Conservation (phyloP, 805 yeast species). For the Huiozyma naganishii region DNA sequence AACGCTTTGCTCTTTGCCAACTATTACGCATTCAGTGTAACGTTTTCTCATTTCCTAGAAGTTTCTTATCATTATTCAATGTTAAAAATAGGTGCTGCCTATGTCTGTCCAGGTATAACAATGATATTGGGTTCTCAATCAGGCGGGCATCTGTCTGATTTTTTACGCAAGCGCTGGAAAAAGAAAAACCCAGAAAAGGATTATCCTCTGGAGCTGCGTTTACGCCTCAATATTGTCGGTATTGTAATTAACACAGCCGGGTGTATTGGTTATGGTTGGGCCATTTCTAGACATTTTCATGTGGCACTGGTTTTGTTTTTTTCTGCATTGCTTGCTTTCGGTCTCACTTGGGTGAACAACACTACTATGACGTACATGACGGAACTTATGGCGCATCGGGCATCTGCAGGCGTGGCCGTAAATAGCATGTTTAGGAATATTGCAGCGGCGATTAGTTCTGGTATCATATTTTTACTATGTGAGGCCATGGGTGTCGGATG, state of each 20-base stretch:
- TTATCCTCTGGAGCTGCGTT: constrained; percentile 36
- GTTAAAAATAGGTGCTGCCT: constrained; percentile 34
- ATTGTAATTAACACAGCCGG: constrained; percentile 34
- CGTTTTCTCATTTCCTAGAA: constrained; percentile 34
- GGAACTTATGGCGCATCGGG: constrained; percentile 38
- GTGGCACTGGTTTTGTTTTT: constrained; percentile 34
- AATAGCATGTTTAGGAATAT: constrained; percentile 42
- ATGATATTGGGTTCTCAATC: constrained; percentile 38
- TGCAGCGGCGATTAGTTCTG: constrained; percentile 45
- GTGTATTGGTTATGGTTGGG: constrained; percentile 44
- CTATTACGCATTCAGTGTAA: constrained; percentile 43
- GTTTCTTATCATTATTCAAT: constrained; percentile 29
- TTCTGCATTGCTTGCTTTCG: constrained; percentile 39
- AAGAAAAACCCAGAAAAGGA: constrained; percentile 21
- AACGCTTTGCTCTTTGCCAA: constrained; percentile 44
- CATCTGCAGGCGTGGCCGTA: constrained; percentile 44
- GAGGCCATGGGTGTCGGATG: constrained; percentile 38
- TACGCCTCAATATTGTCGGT: constrained; percentile 36
- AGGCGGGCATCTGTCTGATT: constrained; percentile 41
- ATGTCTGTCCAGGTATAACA: constrained; percentile 43
- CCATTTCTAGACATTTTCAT: constrained; percentile 31
- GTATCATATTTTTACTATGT: constrained; percentile 30
- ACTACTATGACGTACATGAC: constrained; percentile 44
- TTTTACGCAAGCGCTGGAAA: constrained; percentile 23
- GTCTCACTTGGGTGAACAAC: constrained; percentile 46